Base-by-base conservation (phyloP, 768 basidiomycete species). In the Boletus tomentosulus region DNA sequence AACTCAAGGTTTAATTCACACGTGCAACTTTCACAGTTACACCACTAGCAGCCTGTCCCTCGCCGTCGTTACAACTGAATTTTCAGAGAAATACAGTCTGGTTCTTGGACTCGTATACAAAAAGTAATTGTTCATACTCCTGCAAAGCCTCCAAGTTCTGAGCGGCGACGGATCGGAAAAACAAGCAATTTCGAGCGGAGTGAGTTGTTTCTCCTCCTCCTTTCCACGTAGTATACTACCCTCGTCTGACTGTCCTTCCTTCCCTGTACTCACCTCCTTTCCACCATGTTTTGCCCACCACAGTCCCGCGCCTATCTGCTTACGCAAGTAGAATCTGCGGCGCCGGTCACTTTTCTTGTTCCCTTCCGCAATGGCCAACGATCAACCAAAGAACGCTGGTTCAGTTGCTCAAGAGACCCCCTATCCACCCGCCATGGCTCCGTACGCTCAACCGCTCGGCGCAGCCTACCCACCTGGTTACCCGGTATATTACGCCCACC, bases 151-250 rank as follows among this genome's bases (percentile, higher is more conserved):
- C 44, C 45, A 31, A 61, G 62, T 70, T 70, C 68, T 68, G 68
- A 70, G 68, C 68, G 70, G 70, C 70, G 68, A 62, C 68, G 61
- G 60, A 69, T 69, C 67, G 67, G 68, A 71, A 68, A 68, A 68
- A 57, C 56, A 51, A 60, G 70, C 70, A 66, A 65, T 70, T 70
- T 70, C 60, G 70, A 62, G 68, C 68, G 68, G 68, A 70, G 68
- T 70, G 68, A 69, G 68, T 71, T 56, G 12, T 37, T 30, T 58
- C 25, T 22, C 38, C 19, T 43, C 44, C 41, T 56, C 54, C 53
- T 46, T 27, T 51, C 34, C 25, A n/a, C 19, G 11, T 41, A 43
- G 19, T 22, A 10, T 19, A 39, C 19, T 35, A 19, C 50, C 1
- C 46, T 41, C 54, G 22, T 33, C 46, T 38, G 56, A 54, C 53